Evolutionary conservation across 2,329 filamentous ascomycete genomes (phyloP), one percentile per base, ranked within the genome.

Genomic region (Fusarium buxicola): DNA sequence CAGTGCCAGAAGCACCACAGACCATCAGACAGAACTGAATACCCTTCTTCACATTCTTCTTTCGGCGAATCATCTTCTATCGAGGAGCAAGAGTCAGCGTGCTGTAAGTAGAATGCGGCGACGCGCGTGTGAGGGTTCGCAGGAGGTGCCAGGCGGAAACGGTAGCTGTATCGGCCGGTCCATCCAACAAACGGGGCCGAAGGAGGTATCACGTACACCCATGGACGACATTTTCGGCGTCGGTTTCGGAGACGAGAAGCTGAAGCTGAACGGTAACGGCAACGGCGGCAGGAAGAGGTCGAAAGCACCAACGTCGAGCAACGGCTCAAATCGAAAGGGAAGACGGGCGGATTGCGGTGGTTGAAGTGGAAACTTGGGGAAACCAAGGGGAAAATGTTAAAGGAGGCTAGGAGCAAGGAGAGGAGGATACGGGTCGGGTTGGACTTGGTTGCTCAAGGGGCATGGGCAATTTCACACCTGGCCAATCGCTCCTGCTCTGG

Each of bases 1-100:
- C 95, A 81, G 95, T 98, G 80, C 95, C 95, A 73, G 94, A 98
- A 77, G 95, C 95, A 84, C 95, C 95, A 78, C 95, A 98, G 75
- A 99, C 95, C 95, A 99, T 99, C 87, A 99, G 82, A 81, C 94
- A 98, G 85, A 99, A 99, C 86, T 99, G 95, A 77, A 99, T 98
- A 77, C 95, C 95, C 88, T 97, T 97, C 91, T 97, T 97, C 84
- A 99, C 94, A 87, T 99, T 98, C 92, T 99, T 99, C 94, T 99
- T 99, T 82, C 92, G 91, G 83, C 95, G 94, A 79, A 97, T 94
- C 91, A 97, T 95, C 81, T 96, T 92, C 89, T 92, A 79, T 63
- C 73, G 45, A 24, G 46, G 55, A 52, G 21, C 25, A 55, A 54
- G 45, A 49, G 69, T 78, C 55, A 77, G 74, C 66, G 57, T 59